Percentiles rank a stretch among this genome's conserved stretches.
Conservation (phyloP, 306 rosid genomes). For the Cajanus cajan region DNA sequence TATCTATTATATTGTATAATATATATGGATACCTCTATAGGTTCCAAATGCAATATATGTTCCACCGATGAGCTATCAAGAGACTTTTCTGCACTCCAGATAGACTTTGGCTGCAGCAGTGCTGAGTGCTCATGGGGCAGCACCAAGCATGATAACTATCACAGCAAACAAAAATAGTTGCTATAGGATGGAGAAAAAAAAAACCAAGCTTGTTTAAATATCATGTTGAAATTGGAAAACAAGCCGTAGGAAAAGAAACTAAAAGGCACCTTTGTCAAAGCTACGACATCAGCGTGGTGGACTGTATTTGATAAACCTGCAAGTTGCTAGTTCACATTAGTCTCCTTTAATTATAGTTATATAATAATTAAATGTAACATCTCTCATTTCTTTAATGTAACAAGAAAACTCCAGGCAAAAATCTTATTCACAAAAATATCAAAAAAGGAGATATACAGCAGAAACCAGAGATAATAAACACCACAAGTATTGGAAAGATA, state of each 20-base stretch:
- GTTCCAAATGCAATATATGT: slow-evolving; percentile 83
- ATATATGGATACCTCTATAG: slow-evolving; percentile 67
- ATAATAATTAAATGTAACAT: slow-evolving; percentile 19
- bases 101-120: slow-evolving; percentile 75
- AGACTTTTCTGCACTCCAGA: slow-evolving; percentile 76
- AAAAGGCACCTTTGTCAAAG: slow-evolving; percentile 69
- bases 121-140: slow-evolving; percentile 61
- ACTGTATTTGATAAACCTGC: slow-evolving; percentile 56
- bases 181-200: not conserved
- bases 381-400: not conserved
- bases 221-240: slow-evolving; percentile 4
- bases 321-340: slow-evolving; percentile 28
- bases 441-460: too few species aligned
- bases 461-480: too few species aligned
- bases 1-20: not conserved
- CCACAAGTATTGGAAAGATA: not conserved
- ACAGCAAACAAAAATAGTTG: slow-evolving; percentile 37
- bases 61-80: slow-evolving; percentile 75
- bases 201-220: slow-evolving; percentile 10
- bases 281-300: slow-evolving; percentile 73
- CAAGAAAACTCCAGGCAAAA: slow-evolving; percentile 14
- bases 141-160: slow-evolving; percentile 83
- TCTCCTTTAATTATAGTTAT: not conserved
- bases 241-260: slow-evolving; percentile 11
- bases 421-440: not conserved